Evolutionary conservation across 257 asterid genomes (phyloP).

Genomic region (Gentiana straminea): DNA sequence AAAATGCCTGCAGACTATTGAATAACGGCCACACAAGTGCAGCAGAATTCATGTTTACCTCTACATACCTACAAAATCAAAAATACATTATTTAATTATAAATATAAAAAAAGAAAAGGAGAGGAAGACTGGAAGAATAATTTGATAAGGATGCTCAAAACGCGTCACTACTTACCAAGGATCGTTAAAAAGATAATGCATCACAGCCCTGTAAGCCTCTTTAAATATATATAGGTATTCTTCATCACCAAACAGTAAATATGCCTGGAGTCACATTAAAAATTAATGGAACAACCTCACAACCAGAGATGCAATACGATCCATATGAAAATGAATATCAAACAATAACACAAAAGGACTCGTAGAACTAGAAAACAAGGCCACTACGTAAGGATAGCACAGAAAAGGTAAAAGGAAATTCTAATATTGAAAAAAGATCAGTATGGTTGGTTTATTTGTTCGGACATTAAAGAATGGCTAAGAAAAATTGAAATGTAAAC

Average conservation of each 20-base stretch:
- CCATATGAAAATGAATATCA: background rate
- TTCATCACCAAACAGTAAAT: constrained; percentile 88
- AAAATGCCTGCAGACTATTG: constrained; percentile 95
- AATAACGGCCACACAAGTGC: constrained; percentile 97
- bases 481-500: background rate
- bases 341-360: background rate
- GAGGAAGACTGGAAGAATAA: background rate
- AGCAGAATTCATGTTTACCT: constrained; percentile 97
- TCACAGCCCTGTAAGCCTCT: constrained; percentile 94
- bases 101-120: background rate
- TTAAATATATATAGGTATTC: constrained; percentile 92
- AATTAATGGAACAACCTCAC: background rate
- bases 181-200: constrained; percentile 79
- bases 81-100: background rate
- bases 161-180: constrained; percentile 55
- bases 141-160: constrained; percentile 8
- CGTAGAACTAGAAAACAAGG: no score
- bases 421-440: no score
- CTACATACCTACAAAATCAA: constrained; percentile 66
- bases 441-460: no score
- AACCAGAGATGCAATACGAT: background rate
- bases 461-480: no score
- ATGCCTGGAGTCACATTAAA: constrained; percentile 46
- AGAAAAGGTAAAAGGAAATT: no score
- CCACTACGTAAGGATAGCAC: no score